Evolutionary conservation across 2,329 filamentous ascomycete species (phyloP).

Genomic region (Exophiala spinifera): DNA sequence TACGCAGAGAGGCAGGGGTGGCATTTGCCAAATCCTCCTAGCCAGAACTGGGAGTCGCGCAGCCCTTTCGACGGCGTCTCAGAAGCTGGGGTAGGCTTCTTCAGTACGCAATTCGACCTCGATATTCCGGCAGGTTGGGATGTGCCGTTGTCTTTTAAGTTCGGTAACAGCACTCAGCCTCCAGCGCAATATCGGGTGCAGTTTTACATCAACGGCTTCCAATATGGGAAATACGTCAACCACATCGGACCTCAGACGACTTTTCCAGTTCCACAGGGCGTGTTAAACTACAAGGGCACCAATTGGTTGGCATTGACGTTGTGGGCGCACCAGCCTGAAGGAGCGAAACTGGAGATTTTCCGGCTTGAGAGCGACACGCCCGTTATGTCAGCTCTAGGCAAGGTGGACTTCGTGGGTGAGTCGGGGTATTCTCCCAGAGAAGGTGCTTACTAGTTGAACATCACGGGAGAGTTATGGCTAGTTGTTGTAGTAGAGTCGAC

Average conservation of each 20-base stretch:
- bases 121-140: slow-evolving; percentile 52
- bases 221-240: slow-evolving; percentile 65
- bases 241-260: slow-evolving; percentile 71
- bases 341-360: slow-evolving; percentile 56
- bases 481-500: too few relatives aligned
- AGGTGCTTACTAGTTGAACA: background rate
- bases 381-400: background rate
- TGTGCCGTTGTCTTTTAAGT: slow-evolving; percentile 54
- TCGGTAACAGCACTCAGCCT: slow-evolving; percentile 31
- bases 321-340: slow-evolving; percentile 58
- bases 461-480: too few relatives aligned
- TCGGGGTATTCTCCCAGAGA: background rate
- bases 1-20: slow-evolving; percentile 56
- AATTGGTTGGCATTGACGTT: slow-evolving; percentile 68
- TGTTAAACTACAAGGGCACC: slow-evolving; percentile 66
- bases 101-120: slow-evolving; percentile 51
- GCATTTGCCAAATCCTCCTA: slow-evolving; percentile 45
- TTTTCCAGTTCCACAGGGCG: slow-evolving; percentile 71
- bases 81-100: slow-evolving; percentile 52
- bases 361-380: slow-evolving; percentile 37
- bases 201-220: slow-evolving; percentile 73
- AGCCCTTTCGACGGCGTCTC: slow-evolving; percentile 42
- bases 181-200: slow-evolving; percentile 55
- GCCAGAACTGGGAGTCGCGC: slow-evolving; percentile 33
- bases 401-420: background rate